Evolutionary conservation across 1,284 basidiomycete species (phyloP).

Genomic region (Microbotryum violaceum): DNA sequence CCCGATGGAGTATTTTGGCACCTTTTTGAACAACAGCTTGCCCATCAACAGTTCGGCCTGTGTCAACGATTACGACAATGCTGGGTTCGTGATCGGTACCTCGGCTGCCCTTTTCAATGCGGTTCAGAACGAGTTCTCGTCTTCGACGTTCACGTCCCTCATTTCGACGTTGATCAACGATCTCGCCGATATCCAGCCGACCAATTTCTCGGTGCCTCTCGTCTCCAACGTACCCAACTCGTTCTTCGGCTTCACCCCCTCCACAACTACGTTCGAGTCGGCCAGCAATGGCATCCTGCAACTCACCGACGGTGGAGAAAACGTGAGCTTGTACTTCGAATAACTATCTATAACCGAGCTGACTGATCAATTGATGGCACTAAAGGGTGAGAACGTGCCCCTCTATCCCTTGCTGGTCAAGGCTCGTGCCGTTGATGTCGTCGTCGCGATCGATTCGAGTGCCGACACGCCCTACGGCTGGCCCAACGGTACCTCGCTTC

Average conservation of each 20-base stretch:
- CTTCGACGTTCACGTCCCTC: slow-evolving; percentile 2
- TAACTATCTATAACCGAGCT: neutral
- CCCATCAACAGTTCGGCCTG: slow-evolving; percentile 51
- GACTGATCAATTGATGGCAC: neutral
- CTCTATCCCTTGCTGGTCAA: slow-evolving; percentile 55
- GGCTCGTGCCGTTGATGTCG: slow-evolving; percentile 55
- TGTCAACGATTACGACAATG: slow-evolving; percentile 59
- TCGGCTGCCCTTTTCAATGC: slow-evolving; percentile 42
- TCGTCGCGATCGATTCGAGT: slow-evolving; percentile 61
- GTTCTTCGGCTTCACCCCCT: slow-evolving; percentile 28
- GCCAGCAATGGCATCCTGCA: slow-evolving; percentile 37
- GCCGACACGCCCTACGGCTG: slow-evolving; percentile 50
- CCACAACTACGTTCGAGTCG: slow-evolving; percentile 23
- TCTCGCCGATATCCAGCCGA: slow-evolving; percentile 37
- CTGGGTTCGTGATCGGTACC: slow-evolving; percentile 46
- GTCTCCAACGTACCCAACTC: slow-evolving; percentile 26
- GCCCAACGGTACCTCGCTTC: slow-evolving; percentile 54
- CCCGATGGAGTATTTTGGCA: slow-evolving; percentile 54
- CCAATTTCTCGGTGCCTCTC: slow-evolving; percentile 38
- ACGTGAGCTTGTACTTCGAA: slow-evolving; percentile 34
- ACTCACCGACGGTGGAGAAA: slow-evolving; percentile 47
- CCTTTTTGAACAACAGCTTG: slow-evolving; percentile 50
- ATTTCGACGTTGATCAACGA: slow-evolving; percentile 37
- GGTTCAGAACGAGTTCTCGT: slow-evolving; percentile 19
- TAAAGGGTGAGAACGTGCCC: slow-evolving; percentile 19